phyloP scores from a whole-genome alignment of 352 stramenopile genomes.

The Globisporangium nodosum region DNA sequence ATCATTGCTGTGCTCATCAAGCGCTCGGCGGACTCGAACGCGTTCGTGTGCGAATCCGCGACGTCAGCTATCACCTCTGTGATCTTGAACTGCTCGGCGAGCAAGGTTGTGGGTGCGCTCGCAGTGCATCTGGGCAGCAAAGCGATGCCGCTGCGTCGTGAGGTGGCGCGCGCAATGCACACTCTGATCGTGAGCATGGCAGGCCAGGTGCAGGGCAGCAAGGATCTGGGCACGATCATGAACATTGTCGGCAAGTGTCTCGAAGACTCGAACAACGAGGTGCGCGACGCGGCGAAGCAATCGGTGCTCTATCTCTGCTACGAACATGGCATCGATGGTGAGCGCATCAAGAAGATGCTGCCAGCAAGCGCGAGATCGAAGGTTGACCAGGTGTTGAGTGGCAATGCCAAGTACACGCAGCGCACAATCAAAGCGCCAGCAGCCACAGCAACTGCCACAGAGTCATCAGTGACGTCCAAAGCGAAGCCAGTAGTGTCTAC shows the following conservation, averaged over 20 bases:
- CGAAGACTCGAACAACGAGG: constrained; percentile 73
- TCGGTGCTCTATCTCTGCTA: constrained; percentile 42
- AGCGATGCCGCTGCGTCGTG: constrained; percentile 44
- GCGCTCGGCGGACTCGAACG: constrained; percentile 60
- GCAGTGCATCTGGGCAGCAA: constrained; percentile 35
- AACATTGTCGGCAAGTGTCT: constrained; percentile 53
- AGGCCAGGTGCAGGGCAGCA: constrained; percentile 26
- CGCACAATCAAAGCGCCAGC: constrained; percentile 3
- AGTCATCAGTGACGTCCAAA: constrained; percentile 5
- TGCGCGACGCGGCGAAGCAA: constrained; percentile 63
- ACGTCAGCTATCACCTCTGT: constrained; percentile 38
- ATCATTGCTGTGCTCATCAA: constrained; percentile 60
- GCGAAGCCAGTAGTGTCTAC: not conserved
- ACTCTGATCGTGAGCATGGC: constrained; percentile 34
- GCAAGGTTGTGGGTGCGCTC: constrained; percentile 38
- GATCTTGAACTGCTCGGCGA: constrained; percentile 47
- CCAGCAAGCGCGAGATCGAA: constrained; percentile 31
- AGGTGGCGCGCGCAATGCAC: constrained; percentile 55
- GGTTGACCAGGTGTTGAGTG: constrained; percentile 40
- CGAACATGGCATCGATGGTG: constrained; percentile 29
- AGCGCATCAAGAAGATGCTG: constrained; percentile 54
- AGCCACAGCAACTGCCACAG: not conserved
- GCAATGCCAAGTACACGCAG: constrained; percentile 16
- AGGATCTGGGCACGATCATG: constrained; percentile 38
- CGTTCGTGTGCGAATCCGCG: constrained; percentile 69